Evolutionary conservation across 495 filamentous ascomycete genomes (phyloP).

Genomic region (Neurospora pannonica): DNA sequence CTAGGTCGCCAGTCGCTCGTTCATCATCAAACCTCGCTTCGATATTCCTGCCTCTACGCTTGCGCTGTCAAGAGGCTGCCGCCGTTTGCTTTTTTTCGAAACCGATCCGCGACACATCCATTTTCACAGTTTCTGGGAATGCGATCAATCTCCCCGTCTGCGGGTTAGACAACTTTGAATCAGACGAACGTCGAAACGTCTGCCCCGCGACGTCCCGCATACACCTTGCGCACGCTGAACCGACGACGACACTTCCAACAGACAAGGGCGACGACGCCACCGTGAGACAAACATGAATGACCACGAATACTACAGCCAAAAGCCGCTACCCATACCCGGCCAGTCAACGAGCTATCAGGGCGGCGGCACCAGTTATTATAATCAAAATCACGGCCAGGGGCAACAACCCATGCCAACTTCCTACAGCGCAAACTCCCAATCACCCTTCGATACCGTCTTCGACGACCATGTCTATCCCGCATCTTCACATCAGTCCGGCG

Average conservation of each 20-base stretch:
- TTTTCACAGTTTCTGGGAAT: neutral
- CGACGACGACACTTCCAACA: neutral
- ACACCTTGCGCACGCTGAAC: neutral
- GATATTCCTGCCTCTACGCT: neutral
- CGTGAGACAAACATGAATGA: conserved; percentile 53
- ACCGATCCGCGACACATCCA: neutral
- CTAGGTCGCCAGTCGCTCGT: neutral
- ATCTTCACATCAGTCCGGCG: conserved; percentile 25
- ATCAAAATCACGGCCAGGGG: conserved; percentile 5
- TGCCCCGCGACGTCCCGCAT: neutral
- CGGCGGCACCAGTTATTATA: conserved; percentile 30
- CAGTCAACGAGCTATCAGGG: conserved; percentile 14
- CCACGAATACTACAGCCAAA: conserved; percentile 67
- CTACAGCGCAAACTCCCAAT: conserved; percentile 22
- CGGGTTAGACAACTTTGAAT: neutral
- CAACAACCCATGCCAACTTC: conserved; percentile 16
- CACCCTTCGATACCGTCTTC: conserved; percentile 49
- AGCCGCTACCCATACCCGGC: conserved; percentile 28
- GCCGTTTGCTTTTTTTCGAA: neutral
- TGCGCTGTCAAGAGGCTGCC: neutral
- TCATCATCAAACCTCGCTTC: neutral
- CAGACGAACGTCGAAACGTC: neutral
- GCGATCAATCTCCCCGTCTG: neutral
- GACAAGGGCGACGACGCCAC: neutral
- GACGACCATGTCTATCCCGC: conserved; percentile 54